These are phyloP conservation scores for Lasiodiplodia gonubiensis DNA, from an alignment of 2,329 filamentous ascomycete genomes.

Conservation along the genomic window DNA sequence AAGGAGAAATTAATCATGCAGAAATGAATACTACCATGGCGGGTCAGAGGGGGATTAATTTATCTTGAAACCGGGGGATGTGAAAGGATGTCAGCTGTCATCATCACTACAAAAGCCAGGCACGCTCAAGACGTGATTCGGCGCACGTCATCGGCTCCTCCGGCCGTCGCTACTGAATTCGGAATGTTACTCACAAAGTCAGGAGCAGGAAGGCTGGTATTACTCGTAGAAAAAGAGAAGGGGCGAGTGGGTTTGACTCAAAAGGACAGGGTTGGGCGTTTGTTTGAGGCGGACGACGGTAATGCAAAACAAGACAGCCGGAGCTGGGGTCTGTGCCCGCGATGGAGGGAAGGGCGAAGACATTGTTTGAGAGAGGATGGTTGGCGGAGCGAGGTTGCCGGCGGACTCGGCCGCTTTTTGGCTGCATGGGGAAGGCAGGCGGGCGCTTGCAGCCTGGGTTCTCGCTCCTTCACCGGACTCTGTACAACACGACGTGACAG, in stretches of 20 bases:
- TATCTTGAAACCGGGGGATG: background rate
- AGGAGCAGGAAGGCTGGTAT: background rate
- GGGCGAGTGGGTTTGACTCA: background rate
- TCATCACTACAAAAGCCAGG: background rate
- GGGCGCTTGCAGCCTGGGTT: background rate
- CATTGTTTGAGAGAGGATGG: background rate
- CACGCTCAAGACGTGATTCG: background rate
- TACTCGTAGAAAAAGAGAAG: too few species aligned
- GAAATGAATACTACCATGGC: too few species aligned
- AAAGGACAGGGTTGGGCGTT: background rate
- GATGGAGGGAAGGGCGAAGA: background rate
- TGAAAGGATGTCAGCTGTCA: background rate
- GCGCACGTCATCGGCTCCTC: background rate
- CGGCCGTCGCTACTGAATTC: background rate
- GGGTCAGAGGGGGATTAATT: background rate
- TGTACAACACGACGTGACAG: background rate
- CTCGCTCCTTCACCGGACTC: background rate
- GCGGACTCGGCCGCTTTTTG: background rate
- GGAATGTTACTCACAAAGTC: background rate
- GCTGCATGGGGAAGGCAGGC: background rate
- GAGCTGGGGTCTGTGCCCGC: background rate
- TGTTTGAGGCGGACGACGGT: background rate
- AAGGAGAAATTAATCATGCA: background rate
- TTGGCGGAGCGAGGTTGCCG: slow-evolving; percentile 1
- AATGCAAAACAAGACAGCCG: slow-evolving; percentile 14